Percentiles rank a stretch among this genome's conserved stretches.
phyloP scores from a whole-genome alignment of 1,284 basidiomycete genomes.

The Cryptococcus jaspeensis region DNA sequence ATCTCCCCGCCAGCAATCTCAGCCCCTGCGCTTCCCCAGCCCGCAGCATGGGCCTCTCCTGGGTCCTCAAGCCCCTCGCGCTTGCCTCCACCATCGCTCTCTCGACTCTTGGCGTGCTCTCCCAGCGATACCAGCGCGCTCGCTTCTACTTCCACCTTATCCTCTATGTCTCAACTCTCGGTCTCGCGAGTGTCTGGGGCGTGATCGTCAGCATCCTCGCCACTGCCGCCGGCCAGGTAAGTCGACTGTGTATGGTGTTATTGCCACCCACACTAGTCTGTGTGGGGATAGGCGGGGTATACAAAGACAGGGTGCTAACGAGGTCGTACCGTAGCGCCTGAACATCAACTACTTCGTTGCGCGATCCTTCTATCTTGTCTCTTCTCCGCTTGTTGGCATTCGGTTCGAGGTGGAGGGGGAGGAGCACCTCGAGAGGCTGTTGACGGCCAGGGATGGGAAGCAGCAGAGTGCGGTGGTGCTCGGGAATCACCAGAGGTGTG shows the following conservation, averaged over 20 bases:
- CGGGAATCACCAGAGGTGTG: constrained; percentile 81
- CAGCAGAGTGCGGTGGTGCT: constrained; percentile 63
- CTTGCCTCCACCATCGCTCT: constrained; percentile 43
- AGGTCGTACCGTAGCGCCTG: constrained; percentile 55
- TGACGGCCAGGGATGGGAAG: constrained; percentile 56
- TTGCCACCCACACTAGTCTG: constrained; percentile 7
- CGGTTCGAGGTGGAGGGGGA: constrained; percentile 78
- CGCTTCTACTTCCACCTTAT: constrained; percentile 65
- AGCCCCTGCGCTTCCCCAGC: neutral
- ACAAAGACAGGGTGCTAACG: constrained; percentile 1
- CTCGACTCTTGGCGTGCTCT: constrained; percentile 42
- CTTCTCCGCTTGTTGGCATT: constrained; percentile 67
- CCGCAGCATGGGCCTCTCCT: constrained; percentile 22
- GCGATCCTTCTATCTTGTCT: constrained; percentile 74
- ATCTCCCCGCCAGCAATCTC: neutral
- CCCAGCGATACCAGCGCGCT: constrained; percentile 37
- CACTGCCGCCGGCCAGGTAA: constrained; percentile 61
- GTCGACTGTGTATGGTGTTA: constrained; percentile 6
- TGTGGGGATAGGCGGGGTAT: too few species aligned
- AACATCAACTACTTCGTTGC: constrained; percentile 87
- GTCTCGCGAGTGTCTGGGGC: constrained; percentile 72
- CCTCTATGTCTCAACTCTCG: constrained; percentile 72
- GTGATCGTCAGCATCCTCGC: constrained; percentile 70
- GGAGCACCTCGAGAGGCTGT: constrained; percentile 64
- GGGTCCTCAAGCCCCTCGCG: constrained; percentile 46